Evolutionary conservation across 2,329 filamentous ascomycete genomes (phyloP).

Genomic region (Fusarium mundagurra): DNA sequence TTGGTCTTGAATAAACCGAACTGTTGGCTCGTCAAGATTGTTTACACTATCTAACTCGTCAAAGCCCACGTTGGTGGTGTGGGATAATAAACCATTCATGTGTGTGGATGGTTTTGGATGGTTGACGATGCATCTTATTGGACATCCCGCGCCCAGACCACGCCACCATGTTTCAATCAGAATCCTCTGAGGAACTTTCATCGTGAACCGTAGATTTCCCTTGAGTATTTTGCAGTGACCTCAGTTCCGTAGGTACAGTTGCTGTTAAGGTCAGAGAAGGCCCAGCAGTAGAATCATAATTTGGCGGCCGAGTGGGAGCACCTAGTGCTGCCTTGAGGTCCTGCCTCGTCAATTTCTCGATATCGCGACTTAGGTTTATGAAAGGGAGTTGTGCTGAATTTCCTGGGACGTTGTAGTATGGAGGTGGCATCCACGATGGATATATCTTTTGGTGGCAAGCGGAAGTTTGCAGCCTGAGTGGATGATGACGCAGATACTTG

Average conservation of each 20-base stretch:
- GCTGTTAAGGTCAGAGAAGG: background rate
- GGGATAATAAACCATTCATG: background rate
- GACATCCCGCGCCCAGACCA: background rate
- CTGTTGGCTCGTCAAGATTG: background rate
- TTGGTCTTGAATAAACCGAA: background rate
- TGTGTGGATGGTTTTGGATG: background rate
- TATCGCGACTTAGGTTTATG: background rate
- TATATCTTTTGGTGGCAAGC: slow-evolving; percentile 48
- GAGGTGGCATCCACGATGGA: slow-evolving; percentile 45
- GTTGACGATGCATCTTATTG: background rate
- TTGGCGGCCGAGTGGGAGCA: background rate
- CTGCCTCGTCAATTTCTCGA: background rate
- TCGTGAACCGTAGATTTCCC: background rate
- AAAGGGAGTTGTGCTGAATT: background rate
- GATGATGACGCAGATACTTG: slow-evolving; percentile 40
- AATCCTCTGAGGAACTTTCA: background rate
- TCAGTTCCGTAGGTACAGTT: background rate
- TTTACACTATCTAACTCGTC: background rate
- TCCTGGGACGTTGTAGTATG: background rate
- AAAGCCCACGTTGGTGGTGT: background rate
- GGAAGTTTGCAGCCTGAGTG: slow-evolving; percentile 38
- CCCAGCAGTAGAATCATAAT: slow-evolving; percentile 3
- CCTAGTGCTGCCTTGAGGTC: background rate
- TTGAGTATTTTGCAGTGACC: background rate
- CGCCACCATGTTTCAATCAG: background rate